Percentiles rank a stretch among this genome's conserved stretches.
Conservation (phyloP, 2,329 filamentous ascomycete genomes). For the Paecilomyces variotii region DNA sequence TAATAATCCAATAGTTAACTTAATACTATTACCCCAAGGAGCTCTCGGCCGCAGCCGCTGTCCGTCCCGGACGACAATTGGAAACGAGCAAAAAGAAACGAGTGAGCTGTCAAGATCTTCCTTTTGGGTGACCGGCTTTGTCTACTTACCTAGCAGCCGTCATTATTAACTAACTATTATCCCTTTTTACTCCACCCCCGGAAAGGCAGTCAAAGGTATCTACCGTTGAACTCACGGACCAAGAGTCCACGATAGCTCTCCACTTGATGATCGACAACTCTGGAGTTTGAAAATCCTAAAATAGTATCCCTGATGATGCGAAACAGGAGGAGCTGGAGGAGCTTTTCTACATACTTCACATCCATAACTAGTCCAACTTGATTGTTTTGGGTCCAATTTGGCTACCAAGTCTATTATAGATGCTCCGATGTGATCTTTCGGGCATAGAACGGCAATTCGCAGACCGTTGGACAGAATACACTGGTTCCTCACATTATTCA, state of each 20-base stretch:
- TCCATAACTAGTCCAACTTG: too few relatives aligned
- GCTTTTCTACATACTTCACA: too few relatives aligned
- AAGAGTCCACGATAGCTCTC: background rate
- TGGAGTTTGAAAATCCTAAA: background rate
- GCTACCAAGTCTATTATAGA: background rate
- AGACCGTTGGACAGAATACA: too few relatives aligned
- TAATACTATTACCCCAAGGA: too few relatives aligned
- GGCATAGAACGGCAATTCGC: too few relatives aligned
- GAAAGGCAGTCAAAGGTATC: background rate
- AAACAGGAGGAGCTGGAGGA: too few relatives aligned
- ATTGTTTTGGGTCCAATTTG: too few relatives aligned
- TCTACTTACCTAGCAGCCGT: too few relatives aligned
- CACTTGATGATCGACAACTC: background rate
- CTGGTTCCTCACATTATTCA: background rate
- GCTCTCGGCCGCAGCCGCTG: background rate
- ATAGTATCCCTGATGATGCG: background rate
- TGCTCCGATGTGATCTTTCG: background rate
- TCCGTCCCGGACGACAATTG: background rate
- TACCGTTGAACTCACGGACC: background rate
- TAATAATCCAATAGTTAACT: too few relatives aligned
- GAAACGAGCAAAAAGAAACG: background rate
- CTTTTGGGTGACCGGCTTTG: too few relatives aligned
- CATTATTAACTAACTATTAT: background rate
- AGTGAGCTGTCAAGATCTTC: background rate
- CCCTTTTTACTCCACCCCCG: background rate